Evolutionary conservation across 2,329 filamentous ascomycete genomes (phyloP).

Genomic region (Calonectria montana): DNA sequence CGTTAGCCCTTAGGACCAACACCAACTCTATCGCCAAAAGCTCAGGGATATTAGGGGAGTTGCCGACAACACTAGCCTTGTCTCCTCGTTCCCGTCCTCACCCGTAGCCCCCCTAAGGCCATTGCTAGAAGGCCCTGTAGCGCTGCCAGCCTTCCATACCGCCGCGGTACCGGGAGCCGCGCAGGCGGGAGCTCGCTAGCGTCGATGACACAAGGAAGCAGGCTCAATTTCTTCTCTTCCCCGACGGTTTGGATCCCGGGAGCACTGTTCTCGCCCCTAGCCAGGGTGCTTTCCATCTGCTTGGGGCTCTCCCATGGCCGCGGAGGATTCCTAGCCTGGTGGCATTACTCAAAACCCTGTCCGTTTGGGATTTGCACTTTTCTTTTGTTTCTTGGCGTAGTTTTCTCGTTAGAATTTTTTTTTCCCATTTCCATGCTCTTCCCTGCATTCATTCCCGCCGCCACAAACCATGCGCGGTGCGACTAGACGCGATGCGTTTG

Average conservation of each 20-base stretch:
- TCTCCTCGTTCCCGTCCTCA: not conserved
- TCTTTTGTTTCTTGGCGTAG: conserved; percentile 5
- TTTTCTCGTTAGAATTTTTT: not conserved
- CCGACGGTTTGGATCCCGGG: conserved; percentile 3
- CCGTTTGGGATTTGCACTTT: not conserved
- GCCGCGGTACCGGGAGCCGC: conserved; percentile 23
- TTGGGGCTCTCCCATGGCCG: not conserved
- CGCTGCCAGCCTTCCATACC: not conserved
- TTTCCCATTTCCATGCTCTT: not conserved
- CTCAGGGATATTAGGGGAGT: not conserved
- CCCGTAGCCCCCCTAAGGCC: not conserved
- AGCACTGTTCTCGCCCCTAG: not conserved
- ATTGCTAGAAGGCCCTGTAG: not conserved
- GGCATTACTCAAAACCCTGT: conserved; percentile 6
- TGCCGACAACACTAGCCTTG: not conserved
- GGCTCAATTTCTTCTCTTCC: not conserved
- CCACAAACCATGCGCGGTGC: conserved; percentile 5
- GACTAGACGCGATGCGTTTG: not conserved
- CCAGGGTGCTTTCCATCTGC: not conserved
- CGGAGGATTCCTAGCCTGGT: not conserved
- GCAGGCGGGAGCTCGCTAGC: conserved; percentile 8
- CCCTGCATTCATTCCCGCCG: conserved; percentile 11
- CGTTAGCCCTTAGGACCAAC: not conserved
- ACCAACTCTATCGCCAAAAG: not conserved
- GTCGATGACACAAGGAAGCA: not conserved